Evolutionary conservation across 2,329 filamentous ascomycete species (phyloP), one percentile per base, ranked within the genome.

Genomic region (Claviceps citrina): DNA sequence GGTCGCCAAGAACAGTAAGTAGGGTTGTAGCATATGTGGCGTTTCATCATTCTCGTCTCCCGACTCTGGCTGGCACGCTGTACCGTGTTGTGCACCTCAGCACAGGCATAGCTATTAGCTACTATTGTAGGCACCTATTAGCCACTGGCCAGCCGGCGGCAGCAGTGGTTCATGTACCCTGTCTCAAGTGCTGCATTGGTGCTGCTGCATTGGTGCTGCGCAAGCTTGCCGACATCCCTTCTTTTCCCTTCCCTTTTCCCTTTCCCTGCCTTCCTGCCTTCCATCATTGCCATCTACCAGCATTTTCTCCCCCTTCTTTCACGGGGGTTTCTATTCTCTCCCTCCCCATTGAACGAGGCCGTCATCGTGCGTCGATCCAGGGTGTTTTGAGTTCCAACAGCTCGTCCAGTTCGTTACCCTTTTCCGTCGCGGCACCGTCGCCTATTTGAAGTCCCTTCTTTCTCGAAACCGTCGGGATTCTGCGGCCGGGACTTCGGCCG

Each of bases 371-470:
- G 41, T 31, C 47, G 41, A 47, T 47, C 46, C 38, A 49, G 48
- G 25, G 31, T 27, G 15, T 46, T 43, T 44, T 38, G 56, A 59
- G 55, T 59, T 41, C 46, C 48, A 41, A 49, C 47, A 56, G 49
- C 58, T 61, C 58, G 57, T 60, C 58, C 58, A 45, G 47, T 60
- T 55, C 20, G 52, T 57, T 47, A 52, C 48, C 49, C 31, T 24
- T 28, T 16, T 28, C 3, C 16, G 7, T 27, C 20, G 25, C 36
- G 35, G 26, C 39, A 31, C 35, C 34, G 20, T 34, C 37, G n/a
- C 39, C 46, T 40, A 36, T 39, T 40, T 22, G 25, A 16, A 19
- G 16, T 36, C 20, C 24, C 27, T 12, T 36, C 16, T 33, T 24
- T 22, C 7, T 24, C n/a, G 18, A 18, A 10, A 16, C 30, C 12